Evolutionary conservation across 2,329 filamentous ascomycete genomes (phyloP), one percentile per base, ranked within the genome.

Genomic region (Diaporthe sp.): DNA sequence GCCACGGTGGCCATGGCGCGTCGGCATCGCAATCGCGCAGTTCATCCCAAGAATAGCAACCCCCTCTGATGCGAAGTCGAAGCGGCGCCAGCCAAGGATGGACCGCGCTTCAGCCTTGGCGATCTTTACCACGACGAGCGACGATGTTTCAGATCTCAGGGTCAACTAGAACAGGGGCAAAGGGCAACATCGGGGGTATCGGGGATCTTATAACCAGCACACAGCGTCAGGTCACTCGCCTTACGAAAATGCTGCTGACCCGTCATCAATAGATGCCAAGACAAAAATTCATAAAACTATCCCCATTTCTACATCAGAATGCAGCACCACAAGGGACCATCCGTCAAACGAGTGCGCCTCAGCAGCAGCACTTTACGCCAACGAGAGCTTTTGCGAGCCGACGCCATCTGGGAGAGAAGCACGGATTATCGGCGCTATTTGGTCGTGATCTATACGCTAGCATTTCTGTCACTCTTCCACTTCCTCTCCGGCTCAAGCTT

Each of bases 221-320:
- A 6, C 12, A 13, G 5, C 31, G 63, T 68, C 63, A 68, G 44
- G 12, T 25, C 12, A 1, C 6, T 12, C 47, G 31, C 4, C 22
- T 68, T 20, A 51, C 13, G 28, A 25, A 3, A 17, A 28, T 39
- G 3, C 4, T 68, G 63, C 63, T 68, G 63, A 68, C 63, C 63
- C 44, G 63, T 2, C 28, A 17, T 12, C 31, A 1, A 20, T 13
- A 28, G 1, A 25, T 25, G 44, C 44, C 63, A 68, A 51, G 44
- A 22, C 47, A 68, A 51, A 12, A 39, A 39, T 0, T 6, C 47
- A 68, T 68, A 51, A 68, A 51, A 25, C 63, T 68, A 37, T 68
- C 28, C 63, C 63, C 63, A 53, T 68, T 68, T 68, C 44, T 68
- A 39, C 47, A 7, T 37, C 20, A 37, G 12, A 13, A 47, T 51